Percentiles rank a stretch among this genome's conserved stretches.
phyloP scores from a whole-genome alignment of 1,139 yeast species.

The Taiozyma onychis region DNA sequence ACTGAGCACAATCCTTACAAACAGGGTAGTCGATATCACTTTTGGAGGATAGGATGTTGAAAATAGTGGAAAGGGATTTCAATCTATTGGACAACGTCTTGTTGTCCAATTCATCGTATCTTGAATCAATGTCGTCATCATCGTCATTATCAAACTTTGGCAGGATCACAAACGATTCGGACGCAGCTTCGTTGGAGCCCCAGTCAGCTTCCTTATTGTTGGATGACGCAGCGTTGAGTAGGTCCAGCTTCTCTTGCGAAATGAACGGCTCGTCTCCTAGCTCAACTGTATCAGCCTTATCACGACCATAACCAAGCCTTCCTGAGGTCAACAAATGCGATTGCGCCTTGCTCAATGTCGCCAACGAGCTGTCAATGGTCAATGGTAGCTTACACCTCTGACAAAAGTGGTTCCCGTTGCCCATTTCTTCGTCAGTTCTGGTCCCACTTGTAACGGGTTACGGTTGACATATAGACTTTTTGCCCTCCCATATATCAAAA shows the following conservation, averaged over 20 bases:
- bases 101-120: slow-evolving; percentile 12
- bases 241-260: slow-evolving; percentile 30
- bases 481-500: not conserved
- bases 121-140: slow-evolving; percentile 5
- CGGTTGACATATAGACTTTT: not conserved
- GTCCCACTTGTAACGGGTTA: no score
- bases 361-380: slow-evolving; percentile 46
- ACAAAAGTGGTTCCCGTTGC: slow-evolving; percentile 31
- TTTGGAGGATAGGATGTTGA: slow-evolving; percentile 59
- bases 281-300: slow-evolving; percentile 11
- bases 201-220: slow-evolving; percentile 11
- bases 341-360: slow-evolving; percentile 49
- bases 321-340: slow-evolving; percentile 37
- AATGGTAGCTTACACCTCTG: slow-evolving; percentile 59
- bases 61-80: slow-evolving; percentile 51
- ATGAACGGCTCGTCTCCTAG: slow-evolving; percentile 21
- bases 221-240: slow-evolving; percentile 23
- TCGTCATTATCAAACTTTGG: slow-evolving; percentile 24
- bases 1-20: slow-evolving; percentile 77
- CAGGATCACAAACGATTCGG: slow-evolving; percentile 26
- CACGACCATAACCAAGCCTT: slow-evolving; percentile 22
- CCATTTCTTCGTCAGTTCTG: not conserved
- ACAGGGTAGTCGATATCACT: slow-evolving; percentile 86
- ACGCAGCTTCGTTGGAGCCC: slow-evolving; percentile 9
- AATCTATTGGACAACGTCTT: slow-evolving; percentile 35